Conservation (phyloP, 768 basidiomycete species). For the Pleurotus tuber-regium region DNA sequence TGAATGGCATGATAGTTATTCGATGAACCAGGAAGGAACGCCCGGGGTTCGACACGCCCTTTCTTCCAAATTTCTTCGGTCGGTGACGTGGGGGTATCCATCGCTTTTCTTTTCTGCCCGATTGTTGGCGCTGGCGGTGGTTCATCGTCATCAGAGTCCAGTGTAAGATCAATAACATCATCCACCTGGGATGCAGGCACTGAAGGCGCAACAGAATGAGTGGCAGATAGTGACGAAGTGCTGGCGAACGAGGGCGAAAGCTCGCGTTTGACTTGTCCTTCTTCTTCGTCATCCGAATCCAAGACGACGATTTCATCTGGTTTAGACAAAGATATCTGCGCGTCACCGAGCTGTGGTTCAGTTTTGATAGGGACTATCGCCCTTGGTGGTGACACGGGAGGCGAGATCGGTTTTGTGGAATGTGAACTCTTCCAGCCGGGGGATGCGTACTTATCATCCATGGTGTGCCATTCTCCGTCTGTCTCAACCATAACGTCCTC, state of each 20-base stretch:
- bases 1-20: background rate
- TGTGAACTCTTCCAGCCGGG: conserved; percentile 63
- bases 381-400: conserved; percentile 31
- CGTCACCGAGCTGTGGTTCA: conserved; percentile 37
- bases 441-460: conserved; percentile 83
- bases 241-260: conserved; percentile 64
- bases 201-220: conserved; percentile 23
- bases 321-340: background rate
- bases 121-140: conserved; percentile 23
- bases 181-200: conserved; percentile 30
- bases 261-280: conserved; percentile 73
- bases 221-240: conserved; percentile 35
- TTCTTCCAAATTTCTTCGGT: conserved; percentile 80
- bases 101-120: conserved; percentile 57
- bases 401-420: conserved; percentile 27
- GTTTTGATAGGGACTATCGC: conserved; percentile 39
- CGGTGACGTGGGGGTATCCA: conserved; percentile 44
- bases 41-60: conserved; percentile 33
- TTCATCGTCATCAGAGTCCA: conserved; percentile 75
- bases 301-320: conserved; percentile 56
- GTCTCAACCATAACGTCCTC: conserved; percentile 95
- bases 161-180: conserved; percentile 82
- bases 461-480: conserved; percentile 94
- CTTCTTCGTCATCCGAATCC: conserved; percentile 79
- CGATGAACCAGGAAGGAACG: background rate